Conservation (phyloP, 2,329 filamentous ascomycete species). For the Trichoderma afroharzianum region DNA sequence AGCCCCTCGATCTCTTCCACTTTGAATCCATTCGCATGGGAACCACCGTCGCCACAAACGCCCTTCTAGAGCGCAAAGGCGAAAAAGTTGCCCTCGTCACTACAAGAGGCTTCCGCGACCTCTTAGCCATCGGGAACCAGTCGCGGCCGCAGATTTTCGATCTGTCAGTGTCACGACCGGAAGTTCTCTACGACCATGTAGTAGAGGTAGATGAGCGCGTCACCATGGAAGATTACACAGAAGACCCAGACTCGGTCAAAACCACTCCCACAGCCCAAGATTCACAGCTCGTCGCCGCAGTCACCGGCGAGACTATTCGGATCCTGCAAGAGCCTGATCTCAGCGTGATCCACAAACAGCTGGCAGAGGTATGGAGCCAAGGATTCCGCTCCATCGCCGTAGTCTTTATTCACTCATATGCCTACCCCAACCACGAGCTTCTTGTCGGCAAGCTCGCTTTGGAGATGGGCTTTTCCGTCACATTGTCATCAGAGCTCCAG, state of each 20-base stretch:
- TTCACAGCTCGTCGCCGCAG: conserved; percentile 60
- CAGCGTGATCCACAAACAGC: conserved; percentile 48
- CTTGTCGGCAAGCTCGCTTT: conserved; percentile 34
- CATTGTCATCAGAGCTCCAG: conserved; percentile 35
- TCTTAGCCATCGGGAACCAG: conserved; percentile 70
- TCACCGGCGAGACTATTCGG: conserved; percentile 66
- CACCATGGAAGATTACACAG: conserved; percentile 69
- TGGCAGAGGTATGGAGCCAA: conserved; percentile 58
- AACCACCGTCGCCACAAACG: conserved; percentile 77
- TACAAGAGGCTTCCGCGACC: conserved; percentile 70
- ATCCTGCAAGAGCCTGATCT: conserved; percentile 59
- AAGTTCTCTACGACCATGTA: conserved; percentile 66
- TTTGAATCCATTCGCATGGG: conserved; percentile 72
- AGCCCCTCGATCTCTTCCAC: conserved; percentile 33
- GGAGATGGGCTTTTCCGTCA: conserved; percentile 42
- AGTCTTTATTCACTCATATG: conserved; percentile 70
- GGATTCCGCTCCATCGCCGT: conserved; percentile 55
- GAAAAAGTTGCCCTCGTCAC: conserved; percentile 67
- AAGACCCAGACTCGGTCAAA: conserved; percentile 52
- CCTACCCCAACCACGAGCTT: conserved; percentile 53
- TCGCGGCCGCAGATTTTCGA: conserved; percentile 71
- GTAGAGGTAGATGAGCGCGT: conserved; percentile 73
- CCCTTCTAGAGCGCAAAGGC: conserved; percentile 70
- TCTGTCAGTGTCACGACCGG: conserved; percentile 63
- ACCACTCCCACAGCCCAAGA: conserved; percentile 46